phyloP scores from a whole-genome alignment of 495 filamentous ascomycete genomes.

The Penicillium roqueforti region DNA sequence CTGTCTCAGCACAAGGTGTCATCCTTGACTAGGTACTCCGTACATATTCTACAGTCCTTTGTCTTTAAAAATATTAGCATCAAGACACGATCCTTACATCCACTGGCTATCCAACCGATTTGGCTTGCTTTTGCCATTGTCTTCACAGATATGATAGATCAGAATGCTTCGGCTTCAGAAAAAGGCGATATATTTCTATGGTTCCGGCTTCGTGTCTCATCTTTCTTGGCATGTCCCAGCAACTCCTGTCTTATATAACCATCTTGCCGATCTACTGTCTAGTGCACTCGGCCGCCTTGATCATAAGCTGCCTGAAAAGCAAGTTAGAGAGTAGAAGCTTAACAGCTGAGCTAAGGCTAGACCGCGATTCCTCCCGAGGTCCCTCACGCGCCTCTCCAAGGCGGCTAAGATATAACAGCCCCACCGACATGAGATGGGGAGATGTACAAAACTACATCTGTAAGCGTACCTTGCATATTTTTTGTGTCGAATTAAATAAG shows the following conservation, averaged over 20 bases:
- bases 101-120: background rate
- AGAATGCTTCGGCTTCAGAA: background rate
- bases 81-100: background rate
- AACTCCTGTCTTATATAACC: background rate
- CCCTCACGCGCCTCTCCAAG: background rate
- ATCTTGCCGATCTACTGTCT: background rate
- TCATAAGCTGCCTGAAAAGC: background rate
- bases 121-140: background rate
- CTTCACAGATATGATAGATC: background rate
- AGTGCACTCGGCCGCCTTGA: background rate
- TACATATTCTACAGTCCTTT: background rate
- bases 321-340: background rate
- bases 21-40: too few species aligned
- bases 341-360: background rate
- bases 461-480: background rate
- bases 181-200: background rate
- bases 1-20: too few species aligned
- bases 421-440: background rate
- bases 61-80: background rate
- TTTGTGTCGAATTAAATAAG: background rate
- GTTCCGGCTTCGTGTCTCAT: background rate
- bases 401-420: background rate
- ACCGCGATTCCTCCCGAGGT: background rate
- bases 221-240: background rate
- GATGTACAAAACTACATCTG: background rate